These are phyloP conservation scores for Aspergillus sp. DNA, from an alignment of 2,329 filamentous ascomycete genomes.

Conservation along the genomic window DNA sequence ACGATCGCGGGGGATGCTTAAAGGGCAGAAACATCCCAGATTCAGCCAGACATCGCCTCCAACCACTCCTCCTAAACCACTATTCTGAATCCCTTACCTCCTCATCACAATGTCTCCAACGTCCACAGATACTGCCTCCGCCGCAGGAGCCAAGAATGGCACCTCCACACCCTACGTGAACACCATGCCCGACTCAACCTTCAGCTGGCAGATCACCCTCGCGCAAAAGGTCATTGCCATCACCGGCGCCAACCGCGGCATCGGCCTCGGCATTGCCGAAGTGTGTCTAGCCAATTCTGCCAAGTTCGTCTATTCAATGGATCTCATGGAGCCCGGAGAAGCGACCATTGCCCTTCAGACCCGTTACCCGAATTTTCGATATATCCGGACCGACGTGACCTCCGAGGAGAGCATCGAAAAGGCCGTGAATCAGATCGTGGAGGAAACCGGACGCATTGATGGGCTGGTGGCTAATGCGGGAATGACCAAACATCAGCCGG, in stretches of 20 bases:
- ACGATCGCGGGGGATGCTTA: background rate
- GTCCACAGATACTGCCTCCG: background rate
- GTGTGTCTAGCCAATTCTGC: constrained; percentile 51
- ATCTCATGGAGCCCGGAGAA: constrained; percentile 38
- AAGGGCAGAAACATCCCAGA: background rate
- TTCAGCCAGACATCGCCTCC: background rate
- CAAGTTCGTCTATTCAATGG: constrained; percentile 42
- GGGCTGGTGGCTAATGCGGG: constrained; percentile 48
- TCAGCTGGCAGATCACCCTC: constrained; percentile 50
- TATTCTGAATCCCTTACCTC: no score
- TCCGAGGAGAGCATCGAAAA: constrained; percentile 43
- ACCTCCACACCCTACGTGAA: constrained; percentile 31
- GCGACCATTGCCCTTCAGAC: constrained; percentile 41
- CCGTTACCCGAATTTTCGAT: constrained; percentile 47
- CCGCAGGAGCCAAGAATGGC: background rate
- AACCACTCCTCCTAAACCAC: no score
- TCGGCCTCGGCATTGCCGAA: constrained; percentile 51
- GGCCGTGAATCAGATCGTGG: constrained; percentile 46
- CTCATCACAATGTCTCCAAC: background rate
- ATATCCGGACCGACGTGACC: constrained; percentile 51
- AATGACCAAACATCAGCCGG: constrained; percentile 50
- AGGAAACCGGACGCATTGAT: constrained; percentile 43
- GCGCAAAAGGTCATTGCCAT: constrained; percentile 39
- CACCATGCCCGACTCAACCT: constrained; percentile 46
- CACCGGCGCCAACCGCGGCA: constrained; percentile 44